These are phyloP conservation scores for Fragaria nilgerrensis DNA, from an alignment of 306 rosid genomes.

Conservation along the genomic window DNA sequence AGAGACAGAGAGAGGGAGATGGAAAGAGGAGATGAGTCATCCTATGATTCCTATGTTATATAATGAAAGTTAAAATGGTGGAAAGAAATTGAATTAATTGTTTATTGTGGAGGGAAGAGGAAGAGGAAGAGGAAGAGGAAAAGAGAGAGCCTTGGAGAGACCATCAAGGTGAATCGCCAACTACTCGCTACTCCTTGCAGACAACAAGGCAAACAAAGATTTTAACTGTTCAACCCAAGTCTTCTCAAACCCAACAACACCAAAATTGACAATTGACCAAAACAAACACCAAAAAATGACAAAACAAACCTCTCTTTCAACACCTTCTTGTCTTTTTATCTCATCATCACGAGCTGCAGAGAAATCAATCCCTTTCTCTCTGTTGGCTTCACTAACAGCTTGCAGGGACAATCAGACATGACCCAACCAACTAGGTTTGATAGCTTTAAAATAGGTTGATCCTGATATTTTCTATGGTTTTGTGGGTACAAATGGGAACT, in stretches of 20 bases:
- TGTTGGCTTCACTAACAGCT: constrained; percentile 30
- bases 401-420: constrained; percentile 27
- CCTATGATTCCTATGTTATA: constrained; percentile 22
- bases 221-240: constrained; percentile 37
- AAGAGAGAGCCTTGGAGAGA: constrained; percentile 31
- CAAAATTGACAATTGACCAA: constrained; percentile 41
- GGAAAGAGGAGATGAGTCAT: constrained; percentile 11
- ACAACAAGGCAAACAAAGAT: constrained; percentile 48
- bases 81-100: constrained; percentile 2
- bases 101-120: constrained; percentile 30
- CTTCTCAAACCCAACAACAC: constrained; percentile 24
- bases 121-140: constrained; percentile 6
- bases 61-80: neutral
- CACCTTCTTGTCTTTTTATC: constrained; percentile 12
- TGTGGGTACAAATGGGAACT: constrained; percentile 2
- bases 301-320: constrained; percentile 16
- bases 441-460: neutral
- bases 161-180: constrained; percentile 47
- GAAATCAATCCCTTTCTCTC: constrained; percentile 33
- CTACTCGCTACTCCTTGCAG: constrained; percentile 15
- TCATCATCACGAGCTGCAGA: constrained; percentile 77
- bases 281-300: constrained; percentile 27
- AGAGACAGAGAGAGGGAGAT: constrained; percentile 24
- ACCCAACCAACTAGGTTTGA: constrained; percentile 36
- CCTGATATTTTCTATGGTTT: constrained; percentile 35